phyloP scores from a whole-genome alignment of 306 rosid species.

The Arachis stenosperma region DNA sequence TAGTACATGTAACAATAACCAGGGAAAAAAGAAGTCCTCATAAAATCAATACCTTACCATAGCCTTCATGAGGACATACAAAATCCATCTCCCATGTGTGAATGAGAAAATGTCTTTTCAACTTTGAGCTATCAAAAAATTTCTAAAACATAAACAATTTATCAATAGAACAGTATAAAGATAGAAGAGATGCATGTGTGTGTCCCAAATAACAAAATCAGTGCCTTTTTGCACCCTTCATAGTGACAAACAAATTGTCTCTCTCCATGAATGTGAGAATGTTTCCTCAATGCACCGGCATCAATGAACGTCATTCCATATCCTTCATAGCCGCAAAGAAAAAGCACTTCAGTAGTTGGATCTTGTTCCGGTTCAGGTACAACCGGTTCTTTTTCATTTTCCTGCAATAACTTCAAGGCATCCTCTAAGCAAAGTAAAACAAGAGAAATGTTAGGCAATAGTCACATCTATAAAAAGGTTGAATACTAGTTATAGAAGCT shows the following conservation, averaged over 20 bases:
- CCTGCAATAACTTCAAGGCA: constrained; percentile 66
- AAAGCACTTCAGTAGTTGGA: too few species aligned
- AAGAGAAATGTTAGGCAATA: constrained; percentile 37
- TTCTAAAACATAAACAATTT: constrained; percentile 65
- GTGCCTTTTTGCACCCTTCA: constrained; percentile 95
- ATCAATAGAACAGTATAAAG: neutral
- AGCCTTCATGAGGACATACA: constrained; percentile 96
- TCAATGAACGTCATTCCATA: too few species aligned
- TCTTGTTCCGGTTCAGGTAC: constrained; percentile 69
- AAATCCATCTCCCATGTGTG: constrained; percentile 94
- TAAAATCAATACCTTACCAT: constrained; percentile 83
- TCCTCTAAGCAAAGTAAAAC: constrained; percentile 59
- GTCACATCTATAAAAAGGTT: neutral
- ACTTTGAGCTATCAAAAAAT: constrained; percentile 96
- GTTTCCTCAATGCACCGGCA: constrained; percentile 46
- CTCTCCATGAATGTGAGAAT: constrained; percentile 96
- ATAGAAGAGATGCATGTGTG: neutral
- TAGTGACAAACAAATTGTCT: constrained; percentile 85
- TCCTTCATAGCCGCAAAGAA: too few species aligned
- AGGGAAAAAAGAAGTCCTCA: constrained; percentile 13
- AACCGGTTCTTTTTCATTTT: constrained; percentile 66
- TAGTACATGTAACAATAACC: constrained; percentile 29
- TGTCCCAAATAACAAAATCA: constrained; percentile 13
- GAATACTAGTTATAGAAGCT: neutral
- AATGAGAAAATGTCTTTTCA: constrained; percentile 92